Base-by-base conservation (phyloP, 1,284 basidiomycete species). In the Porodaedalea pini region DNA sequence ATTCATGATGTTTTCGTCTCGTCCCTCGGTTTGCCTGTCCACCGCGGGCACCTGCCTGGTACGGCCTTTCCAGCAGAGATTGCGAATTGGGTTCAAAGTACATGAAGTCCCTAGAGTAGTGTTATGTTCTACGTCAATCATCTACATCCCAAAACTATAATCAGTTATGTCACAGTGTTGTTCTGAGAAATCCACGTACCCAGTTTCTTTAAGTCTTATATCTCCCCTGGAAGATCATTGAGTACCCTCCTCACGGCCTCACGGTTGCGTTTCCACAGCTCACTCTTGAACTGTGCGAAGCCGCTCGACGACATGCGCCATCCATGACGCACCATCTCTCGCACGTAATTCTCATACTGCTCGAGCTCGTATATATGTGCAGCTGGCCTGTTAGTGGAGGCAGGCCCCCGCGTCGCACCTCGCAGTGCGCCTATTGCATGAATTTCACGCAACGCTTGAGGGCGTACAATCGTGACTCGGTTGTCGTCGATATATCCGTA, bases 401-500 rank as follows among this genome's bases (percentile, higher is more conserved):
- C 10, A 8, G 45, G 31, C 11, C 6, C 34, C n/a, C 32, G 41
- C 23, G 29, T 4, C 5, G 68, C 62, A 3, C 64, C 68, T n/a
- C 73, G 69, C 25, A 75, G 64, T 13, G 70, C 72, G 45, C 67
- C 68, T 39, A 74, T 54, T 3, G 70, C 71, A 25, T 65, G 68
- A 23, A 75, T 65, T 56, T 74, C 73, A 23, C 69, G 65, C 68
- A 74, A 68, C 6, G 68, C 72, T 1, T 71, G 67, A 31, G 73
- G 73, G 5, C 72, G 68, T 3, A 71, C 71, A 34, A 74, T 67
- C 1, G 69, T 67, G 1, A 67, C 69, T 21, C 72, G 59, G 51
- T 69, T 65, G 59, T 75, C 72, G 61, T 74, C 68, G 43, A 70
- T 68, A 57, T 73, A 71, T 3, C 64, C 65, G 55, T 75, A 75